These are phyloP conservation scores for Hortiboletus campestris DNA, from an alignment of 768 basidiomycete species.

Conservation along the genomic window DNA sequence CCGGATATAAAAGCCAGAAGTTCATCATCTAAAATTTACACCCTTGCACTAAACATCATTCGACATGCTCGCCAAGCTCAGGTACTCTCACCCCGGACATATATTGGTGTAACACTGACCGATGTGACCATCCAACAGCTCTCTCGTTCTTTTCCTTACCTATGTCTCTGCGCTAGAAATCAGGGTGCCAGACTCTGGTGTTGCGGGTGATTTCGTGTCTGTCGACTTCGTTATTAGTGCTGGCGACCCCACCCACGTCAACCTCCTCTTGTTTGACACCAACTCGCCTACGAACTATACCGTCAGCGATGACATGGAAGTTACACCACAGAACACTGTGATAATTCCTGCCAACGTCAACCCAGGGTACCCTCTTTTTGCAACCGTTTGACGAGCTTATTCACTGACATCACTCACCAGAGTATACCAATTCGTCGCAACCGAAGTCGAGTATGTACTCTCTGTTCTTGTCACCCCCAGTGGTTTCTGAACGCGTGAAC, in stretches of 20 bases:
- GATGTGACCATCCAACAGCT: neutral
- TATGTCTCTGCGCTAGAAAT: neutral
- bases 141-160: neutral
- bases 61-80: neutral
- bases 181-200: neutral
- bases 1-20: too few relatives aligned
- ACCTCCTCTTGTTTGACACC: neutral
- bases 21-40: too few relatives aligned
- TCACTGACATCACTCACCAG: neutral
- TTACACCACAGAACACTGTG: too few relatives aligned
- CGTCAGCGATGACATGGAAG: too few relatives aligned
- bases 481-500: neutral
- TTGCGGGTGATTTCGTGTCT: neutral
- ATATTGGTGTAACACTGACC: neutral
- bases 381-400: neutral
- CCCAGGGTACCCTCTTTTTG: neutral
- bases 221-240: neutral
- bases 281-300: too few relatives aligned
- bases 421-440: neutral
- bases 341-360: neutral
- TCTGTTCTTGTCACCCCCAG: neutral
- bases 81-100: neutral
- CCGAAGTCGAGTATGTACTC: neutral
- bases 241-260: neutral
- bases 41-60: too few relatives aligned